Base-by-base conservation (phyloP, 1,284 basidiomycete species). In the Tilletiopsis washingtonensis region DNA sequence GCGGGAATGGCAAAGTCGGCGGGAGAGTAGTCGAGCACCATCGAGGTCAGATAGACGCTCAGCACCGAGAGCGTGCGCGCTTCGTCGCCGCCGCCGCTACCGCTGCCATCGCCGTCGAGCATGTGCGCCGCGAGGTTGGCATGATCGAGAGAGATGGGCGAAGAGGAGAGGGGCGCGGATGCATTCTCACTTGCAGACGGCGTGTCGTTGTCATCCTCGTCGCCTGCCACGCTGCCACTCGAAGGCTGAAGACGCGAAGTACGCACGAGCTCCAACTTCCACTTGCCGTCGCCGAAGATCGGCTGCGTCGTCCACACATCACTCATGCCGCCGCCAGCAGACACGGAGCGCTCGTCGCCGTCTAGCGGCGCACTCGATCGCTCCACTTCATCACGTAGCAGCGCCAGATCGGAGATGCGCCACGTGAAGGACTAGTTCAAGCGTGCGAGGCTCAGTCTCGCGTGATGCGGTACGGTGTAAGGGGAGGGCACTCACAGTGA, bases 241-340 rank as follows among this genome's bases (percentile, higher is more conserved):
- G 32, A 34, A 12, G 12, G 12, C 12, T 11, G 12, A 12, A 11
- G 12, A 34, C 42, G 42, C 12, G 21, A 20, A 6, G 59, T 62
- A 2, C 64, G 57, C 1, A 63, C 57, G 9, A 71, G 59, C 49
- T 71, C 68, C n/a, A 72, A 45, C 44, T 61, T 67, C 69, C 69
- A 72, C 32, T 61, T 68, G 39, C 62, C 64, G 32, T 65, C 62
- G 19, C 69, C 69, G 51, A 72, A 72, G 24, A 65, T 23, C 11
- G 69, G 69, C 27, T 65, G 61, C 39, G 48, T 61, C 5, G 63
- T 63, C 69, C 69, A 72, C 1, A 64, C 57, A 15, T 68, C 61
- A 44, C 58, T 66, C 52, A 60, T 62, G 29, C 60, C 57, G 2
- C 59, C 67, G 17, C 65, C 65, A 0, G 68, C 64, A 34, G 56